Evolutionary conservation across 495 filamentous ascomycete genomes (phyloP), one percentile per base, ranked within the genome.

Genomic region (Hypoxylon crocopeplum): DNA sequence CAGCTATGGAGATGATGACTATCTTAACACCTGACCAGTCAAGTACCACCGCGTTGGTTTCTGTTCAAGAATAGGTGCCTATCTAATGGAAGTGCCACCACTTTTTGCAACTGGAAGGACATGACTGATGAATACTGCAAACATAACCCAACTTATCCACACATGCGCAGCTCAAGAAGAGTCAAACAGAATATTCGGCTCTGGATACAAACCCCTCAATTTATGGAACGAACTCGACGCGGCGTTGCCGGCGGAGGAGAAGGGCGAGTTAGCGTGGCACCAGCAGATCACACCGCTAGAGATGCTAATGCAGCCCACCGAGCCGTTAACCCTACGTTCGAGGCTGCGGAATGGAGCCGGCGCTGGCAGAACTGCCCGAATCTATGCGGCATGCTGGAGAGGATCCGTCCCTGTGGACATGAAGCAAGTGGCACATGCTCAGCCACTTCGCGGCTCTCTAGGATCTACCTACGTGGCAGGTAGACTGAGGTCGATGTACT

Each of bases 211-310:
- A 27, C 59, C 60, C 49, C 60, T 55, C 48, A 55, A 64, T 64
- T 64, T 64, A 59, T 64, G 60, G 54, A 59, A 64, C 60, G 16
- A 25, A 40, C 38, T 54, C 5, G 38, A 49, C 20, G 41, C 54
- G 22, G 60, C 54, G 32, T 59, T 34, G 54, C 7, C 30, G 49
- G 27, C 39, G 49, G 55, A 59, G 61, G 33, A 45, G 38, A 38
- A 50, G 51, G n/a, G n/a, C n/a, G n/a, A n/a, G n/a, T n/a, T n/a
- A 59, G 61, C 61, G 61, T 64, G 61, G 61, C 61, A 54, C 61
- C 61, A 59, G 44, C 39, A 40, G 49, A 64, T 38, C 40, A 48
- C 19, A 22, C 32, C 27, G 61, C 33, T 59, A 55, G n/a, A 24
- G 12, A 48, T 45, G 21, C 48, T 58, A 59, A 55, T 58, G 60